Conservation (phyloP, 2,329 filamentous ascomycete genomes). For the Penicillium aurantiogriseum region DNA sequence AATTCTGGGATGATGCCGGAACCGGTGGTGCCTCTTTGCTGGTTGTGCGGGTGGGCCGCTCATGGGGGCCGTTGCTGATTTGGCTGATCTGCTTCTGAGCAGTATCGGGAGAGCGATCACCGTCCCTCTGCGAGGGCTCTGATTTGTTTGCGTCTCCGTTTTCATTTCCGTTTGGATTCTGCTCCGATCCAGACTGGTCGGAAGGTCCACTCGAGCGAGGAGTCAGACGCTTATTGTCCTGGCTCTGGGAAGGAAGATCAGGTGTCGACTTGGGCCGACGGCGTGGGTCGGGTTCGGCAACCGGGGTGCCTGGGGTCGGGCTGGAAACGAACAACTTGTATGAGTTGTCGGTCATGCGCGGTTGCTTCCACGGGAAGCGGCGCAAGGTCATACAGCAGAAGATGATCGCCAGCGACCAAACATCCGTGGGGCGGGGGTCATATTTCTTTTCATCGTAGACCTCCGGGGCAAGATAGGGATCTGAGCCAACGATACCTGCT, state of each 20-base stretch:
- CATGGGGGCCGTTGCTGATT: constrained; percentile 18
- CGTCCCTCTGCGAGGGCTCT: constrained; percentile 25
- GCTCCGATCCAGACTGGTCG: constrained; percentile 19
- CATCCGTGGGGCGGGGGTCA: constrained; percentile 88
- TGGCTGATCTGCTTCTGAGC: constrained; percentile 29
- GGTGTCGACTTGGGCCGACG: constrained; percentile 38
- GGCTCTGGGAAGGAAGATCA: constrained; percentile 31
- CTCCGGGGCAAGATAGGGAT: constrained; percentile 94
- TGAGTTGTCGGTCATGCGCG: constrained; percentile 85
- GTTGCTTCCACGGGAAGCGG: constrained; percentile 95
- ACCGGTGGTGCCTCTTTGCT: constrained; percentile 43
- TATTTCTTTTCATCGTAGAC: constrained; percentile 94
- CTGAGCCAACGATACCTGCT: constrained; percentile 74
- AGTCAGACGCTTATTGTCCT: constrained; percentile 26
- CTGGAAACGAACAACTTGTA: constrained; percentile 88
- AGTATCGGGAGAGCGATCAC: constrained; percentile 25
- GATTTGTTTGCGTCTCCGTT: constrained; percentile 11
- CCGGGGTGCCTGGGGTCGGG: constrained; percentile 67
- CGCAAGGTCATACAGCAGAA: constrained; percentile 98
- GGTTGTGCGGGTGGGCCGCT: constrained; percentile 35
- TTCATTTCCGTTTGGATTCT: constrained; percentile 16
- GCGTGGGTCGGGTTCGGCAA: constrained; percentile 42
- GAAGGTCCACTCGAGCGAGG: constrained; percentile 20
- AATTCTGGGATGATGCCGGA: constrained; percentile 24
- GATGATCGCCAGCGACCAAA: constrained; percentile 98